Conservation (phyloP, 2,329 filamentous ascomycete species). For the Penicillium sp. region DNA sequence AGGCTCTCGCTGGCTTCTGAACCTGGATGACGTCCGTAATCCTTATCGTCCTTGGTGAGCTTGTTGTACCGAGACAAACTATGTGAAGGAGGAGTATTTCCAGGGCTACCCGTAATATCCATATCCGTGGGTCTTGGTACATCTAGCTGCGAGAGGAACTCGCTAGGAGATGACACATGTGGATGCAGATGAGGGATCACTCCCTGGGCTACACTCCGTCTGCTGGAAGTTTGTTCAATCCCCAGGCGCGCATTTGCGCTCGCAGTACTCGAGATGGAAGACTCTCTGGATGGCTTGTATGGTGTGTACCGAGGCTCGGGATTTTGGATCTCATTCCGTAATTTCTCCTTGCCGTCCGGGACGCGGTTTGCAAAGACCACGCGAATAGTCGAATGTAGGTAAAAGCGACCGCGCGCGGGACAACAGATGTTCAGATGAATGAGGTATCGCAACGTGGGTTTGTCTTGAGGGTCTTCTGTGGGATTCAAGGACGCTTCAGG, state of each 20-base stretch:
- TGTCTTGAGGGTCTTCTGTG: constrained; percentile 44
- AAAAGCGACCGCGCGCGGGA: constrained; percentile 77
- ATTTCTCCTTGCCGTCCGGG: constrained; percentile 88
- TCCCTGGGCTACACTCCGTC: constrained; percentile 55
- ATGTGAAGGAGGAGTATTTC: constrained; percentile 29
- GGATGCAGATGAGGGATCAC: constrained; percentile 9
- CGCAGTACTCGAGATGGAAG: constrained; percentile 24
- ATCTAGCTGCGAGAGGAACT: constrained; percentile 13
- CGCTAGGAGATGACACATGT: constrained; percentile 12
- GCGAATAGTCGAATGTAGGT: constrained; percentile 85
- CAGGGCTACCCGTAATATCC: constrained; percentile 14
- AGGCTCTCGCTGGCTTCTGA: constrained; percentile 60
- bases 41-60: constrained; percentile 62
- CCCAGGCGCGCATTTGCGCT: constrained; percentile 51
- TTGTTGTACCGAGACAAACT: constrained; percentile 59
- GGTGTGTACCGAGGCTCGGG: constrained; percentile 83
- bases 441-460: constrained; percentile 79
- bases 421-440: constrained; percentile 93
- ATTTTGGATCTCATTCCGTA: constrained; percentile 83
- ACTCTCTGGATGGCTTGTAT: constrained; percentile 67
- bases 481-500: constrained; percentile 53
- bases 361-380: constrained; percentile 97
- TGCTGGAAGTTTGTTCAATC: constrained; percentile 59
- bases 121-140: constrained; percentile 9
- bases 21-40: constrained; percentile 58